These are phyloP conservation scores for Fremontodendron californicum DNA, from an alignment of 345 rosid species.

Conservation along the genomic window DNA sequence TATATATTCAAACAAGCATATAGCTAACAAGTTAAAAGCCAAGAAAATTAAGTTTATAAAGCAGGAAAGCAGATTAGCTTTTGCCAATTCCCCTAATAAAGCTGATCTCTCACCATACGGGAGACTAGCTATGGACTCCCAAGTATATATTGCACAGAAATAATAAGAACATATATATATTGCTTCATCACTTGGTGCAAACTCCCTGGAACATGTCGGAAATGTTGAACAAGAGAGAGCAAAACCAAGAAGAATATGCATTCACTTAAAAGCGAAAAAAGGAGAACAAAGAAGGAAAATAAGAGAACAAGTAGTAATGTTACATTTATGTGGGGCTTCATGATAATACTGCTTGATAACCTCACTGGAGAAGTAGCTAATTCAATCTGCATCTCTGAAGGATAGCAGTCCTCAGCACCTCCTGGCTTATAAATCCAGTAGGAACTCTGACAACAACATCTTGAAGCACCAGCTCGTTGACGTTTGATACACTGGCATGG, in stretches of 20 bases:
- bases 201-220: background rate
- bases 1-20: background rate
- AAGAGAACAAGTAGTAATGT: background rate
- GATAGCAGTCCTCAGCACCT: constrained; percentile 29
- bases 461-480: constrained; percentile 41
- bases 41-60: background rate
- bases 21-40: background rate
- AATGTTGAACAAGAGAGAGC: background rate
- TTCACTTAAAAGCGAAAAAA: background rate
- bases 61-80: background rate
- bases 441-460: constrained; percentile 43
- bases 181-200: background rate
- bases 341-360: background rate
- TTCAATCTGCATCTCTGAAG: constrained; percentile 20
- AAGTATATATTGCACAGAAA: background rate
- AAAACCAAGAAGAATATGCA: background rate
- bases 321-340: background rate
- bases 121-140: background rate
- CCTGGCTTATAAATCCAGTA: constrained; percentile 26
- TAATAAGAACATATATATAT: background rate
- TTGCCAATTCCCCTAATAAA: background rate
- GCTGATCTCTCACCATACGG: background rate
- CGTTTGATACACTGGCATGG: constrained; percentile 45
- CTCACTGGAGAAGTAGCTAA: background rate
- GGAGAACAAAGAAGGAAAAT: background rate